Evolutionary conservation across 2,329 filamentous ascomycete species (phyloP).

Genomic region (Scedosporium apiospermum): DNA sequence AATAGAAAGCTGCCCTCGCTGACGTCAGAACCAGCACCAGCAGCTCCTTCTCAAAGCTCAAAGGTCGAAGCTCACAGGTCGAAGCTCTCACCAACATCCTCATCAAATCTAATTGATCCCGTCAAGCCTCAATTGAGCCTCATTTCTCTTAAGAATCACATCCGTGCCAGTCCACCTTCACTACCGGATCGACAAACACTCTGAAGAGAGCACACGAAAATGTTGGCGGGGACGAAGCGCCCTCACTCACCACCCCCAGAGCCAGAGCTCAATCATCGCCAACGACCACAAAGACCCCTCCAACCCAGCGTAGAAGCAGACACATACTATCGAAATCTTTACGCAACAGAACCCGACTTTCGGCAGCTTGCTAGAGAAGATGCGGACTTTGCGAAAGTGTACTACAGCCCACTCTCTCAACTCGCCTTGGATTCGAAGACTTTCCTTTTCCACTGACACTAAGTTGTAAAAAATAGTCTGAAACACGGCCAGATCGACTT

Average conservation of each 20-base stretch:
- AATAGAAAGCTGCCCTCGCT: not conserved
- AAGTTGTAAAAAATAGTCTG: constrained; percentile 16
- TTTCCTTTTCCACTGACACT: constrained; percentile 1
- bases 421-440: not conserved
- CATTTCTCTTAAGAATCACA: too few relatives aligned
- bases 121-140: too few relatives aligned
- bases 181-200: too few relatives aligned
- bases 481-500: constrained; percentile 61
- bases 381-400: constrained; percentile 32
- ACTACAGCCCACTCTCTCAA: constrained; percentile 8
- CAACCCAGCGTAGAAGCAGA: constrained; percentile 9
- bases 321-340: constrained; percentile 23
- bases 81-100: too few relatives aligned
- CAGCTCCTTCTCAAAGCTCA: not conserved
- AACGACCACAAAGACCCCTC: not conserved
- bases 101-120: too few relatives aligned
- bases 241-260: not conserved
- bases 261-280: not conserved
- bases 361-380: constrained; percentile 30
- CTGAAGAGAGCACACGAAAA: too few relatives aligned
- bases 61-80: too few relatives aligned
- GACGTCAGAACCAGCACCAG: not conserved
- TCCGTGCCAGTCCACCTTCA: too few relatives aligned
- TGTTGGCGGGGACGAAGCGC: too few relatives aligned
- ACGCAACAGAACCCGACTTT: constrained; percentile 32